These are phyloP conservation scores for Suillus placidus DNA, from an alignment of 768 basidiomycete genomes.

Conservation along the genomic window DNA sequence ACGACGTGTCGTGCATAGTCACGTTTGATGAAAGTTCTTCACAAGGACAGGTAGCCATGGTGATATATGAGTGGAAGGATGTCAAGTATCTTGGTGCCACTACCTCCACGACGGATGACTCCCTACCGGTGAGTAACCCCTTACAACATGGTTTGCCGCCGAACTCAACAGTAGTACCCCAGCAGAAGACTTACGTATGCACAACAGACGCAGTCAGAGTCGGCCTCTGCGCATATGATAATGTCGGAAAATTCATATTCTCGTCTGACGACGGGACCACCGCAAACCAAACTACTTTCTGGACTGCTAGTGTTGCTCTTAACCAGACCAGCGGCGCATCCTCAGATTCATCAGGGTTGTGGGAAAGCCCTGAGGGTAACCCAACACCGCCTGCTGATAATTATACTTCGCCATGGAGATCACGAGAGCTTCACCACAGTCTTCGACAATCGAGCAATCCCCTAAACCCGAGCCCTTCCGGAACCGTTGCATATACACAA, in stretches of 20 bases:
- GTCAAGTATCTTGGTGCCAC: conserved; percentile 78
- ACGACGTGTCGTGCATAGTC: conserved; percentile 48
- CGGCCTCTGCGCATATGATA: conserved; percentile 65
- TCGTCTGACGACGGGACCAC: conserved; percentile 64
- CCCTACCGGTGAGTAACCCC: conserved; percentile 61
- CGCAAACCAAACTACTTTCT: conserved; percentile 80
- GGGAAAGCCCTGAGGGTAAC: conserved; percentile 64
- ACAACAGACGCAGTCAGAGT: conserved; percentile 76
- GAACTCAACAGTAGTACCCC: conserved; percentile 18
- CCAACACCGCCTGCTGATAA: conserved; percentile 54
- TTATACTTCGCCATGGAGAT: conserved; percentile 53
- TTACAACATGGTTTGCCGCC: conserved; percentile 11
- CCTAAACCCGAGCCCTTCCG: conserved; percentile 53
- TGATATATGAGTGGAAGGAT: conserved; percentile 96
- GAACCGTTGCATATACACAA: conserved; percentile 56
- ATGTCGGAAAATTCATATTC: conserved; percentile 92
- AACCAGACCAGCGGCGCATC: conserved; percentile 31
- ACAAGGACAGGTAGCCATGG: conserved; percentile 88
- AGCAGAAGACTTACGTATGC: conserved; percentile 93
- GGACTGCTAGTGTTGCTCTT: conserved; percentile 79
- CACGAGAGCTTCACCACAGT: conserved; percentile 18
- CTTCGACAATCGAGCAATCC: conserved; percentile 27
- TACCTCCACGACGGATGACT: conserved; percentile 54
- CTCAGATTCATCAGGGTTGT: conserved; percentile 43
- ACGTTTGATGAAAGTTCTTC: conserved; percentile 72